Evolutionary conservation across 2,329 filamentous ascomycete genomes (phyloP), one percentile per base, ranked within the genome.

Genomic region (Colletotrichum magnum): DNA sequence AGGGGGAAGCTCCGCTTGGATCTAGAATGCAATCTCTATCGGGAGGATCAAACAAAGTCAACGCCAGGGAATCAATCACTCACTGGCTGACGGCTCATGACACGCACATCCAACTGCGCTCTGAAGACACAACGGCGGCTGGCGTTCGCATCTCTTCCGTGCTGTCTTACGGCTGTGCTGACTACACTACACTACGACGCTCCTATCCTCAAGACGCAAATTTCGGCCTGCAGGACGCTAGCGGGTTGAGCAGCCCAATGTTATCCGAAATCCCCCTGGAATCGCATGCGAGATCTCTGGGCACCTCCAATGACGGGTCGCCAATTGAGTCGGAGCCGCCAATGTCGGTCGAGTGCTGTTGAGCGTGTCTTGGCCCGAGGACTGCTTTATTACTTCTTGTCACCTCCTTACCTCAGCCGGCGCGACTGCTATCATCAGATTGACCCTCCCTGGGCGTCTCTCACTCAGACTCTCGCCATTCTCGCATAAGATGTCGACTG

Each of bases 391-490:
- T 18, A 56, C 59, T 24, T 24, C 39, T 53, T 24, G 16, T 47
- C 6, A 47, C 62, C 66, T 66, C 66, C 62, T 66, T 66, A 28
- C 66, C 62, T 69, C 62, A 28, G n/a, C 28, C 15, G 51, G 52
- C 24, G 32, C 56, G 13, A 43, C 36, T 50, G 51, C 48, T 32
- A 32, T 61, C 32, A 32, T 61, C 58, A 43, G 4, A 43, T 52
- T 26, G 48, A 2, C 43, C 53, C 56, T 64, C 52, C 60, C 60
- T 50, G 5, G 41, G 24, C 48, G 41, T 65, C 26, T 41, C 39
- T n/a, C 21, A 18, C 24, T 24, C 21, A 24, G 21, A 24, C 21
- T 48, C 43, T 60, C 36, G n/a, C 51, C 36, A 39, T 54, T 28
- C 39, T 43, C n/a, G 24, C 32, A 7, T n/a, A 5, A 10, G 2